These are phyloP conservation scores for Carpinus fangiana DNA, from an alignment of 306 rosid species.

Conservation along the genomic window DNA sequence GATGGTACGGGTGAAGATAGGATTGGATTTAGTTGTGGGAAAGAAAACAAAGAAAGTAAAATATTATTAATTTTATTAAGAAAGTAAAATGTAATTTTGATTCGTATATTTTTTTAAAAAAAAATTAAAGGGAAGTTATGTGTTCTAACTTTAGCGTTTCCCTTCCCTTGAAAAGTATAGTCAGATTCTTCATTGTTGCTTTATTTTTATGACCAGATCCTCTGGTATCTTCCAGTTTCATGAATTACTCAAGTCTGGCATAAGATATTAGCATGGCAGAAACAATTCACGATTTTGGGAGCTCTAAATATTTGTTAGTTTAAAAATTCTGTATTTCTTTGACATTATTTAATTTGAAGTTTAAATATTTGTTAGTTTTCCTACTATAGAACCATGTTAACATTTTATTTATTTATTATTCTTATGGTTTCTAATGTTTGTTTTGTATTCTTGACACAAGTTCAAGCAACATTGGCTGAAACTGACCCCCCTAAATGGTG, in stretches of 20 bases:
- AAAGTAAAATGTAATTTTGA: no score
- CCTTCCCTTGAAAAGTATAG: not conserved
- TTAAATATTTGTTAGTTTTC: not conserved
- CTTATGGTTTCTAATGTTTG: conserved; percentile 30
- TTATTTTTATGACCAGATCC: not conserved
- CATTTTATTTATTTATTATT: not conserved
- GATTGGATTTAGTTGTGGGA: no score
- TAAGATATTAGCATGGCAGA: not conserved
- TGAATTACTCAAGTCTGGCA: conserved; percentile 16
- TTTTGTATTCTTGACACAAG: conserved; percentile 45
- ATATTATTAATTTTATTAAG: no score
- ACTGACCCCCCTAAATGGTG: conserved; percentile 97
- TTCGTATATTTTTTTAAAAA: no score
- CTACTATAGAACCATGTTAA: no score
- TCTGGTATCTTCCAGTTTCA: conserved; percentile 4
- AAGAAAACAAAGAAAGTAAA: no score
- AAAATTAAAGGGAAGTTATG: no score
- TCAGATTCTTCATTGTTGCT: not conserved
- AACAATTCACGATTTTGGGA: not conserved
- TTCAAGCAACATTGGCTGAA: conserved; percentile 71
- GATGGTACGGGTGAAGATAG: no score
- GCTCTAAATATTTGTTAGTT: not conserved
- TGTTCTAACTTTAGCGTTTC: no score
- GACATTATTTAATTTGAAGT: no score
- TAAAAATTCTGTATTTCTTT: no score